phyloP scores from a whole-genome alignment of 2,329 filamentous ascomycete species.

The Colletotrichum sp. region DNA sequence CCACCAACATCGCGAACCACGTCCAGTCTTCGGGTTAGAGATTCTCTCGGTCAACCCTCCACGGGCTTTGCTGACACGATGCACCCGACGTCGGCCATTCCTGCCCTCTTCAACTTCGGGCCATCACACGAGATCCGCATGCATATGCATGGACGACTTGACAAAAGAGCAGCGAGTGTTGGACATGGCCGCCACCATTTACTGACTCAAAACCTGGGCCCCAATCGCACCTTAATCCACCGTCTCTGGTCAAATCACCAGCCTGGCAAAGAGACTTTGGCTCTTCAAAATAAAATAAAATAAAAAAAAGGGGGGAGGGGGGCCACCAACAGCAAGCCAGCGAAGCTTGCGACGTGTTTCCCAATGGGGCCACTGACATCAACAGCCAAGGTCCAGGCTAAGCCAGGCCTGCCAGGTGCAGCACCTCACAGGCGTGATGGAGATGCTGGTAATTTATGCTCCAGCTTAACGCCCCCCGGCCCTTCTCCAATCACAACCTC shows the following conservation, averaged over 20 bases:
- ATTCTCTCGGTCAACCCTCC: neutral
- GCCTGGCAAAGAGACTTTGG: conserved; percentile 4
- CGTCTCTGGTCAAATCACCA: conserved; percentile 1
- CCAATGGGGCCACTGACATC: conserved; percentile 13
- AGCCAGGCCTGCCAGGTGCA: conserved; percentile 7
- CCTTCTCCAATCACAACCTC: conserved; percentile 14
- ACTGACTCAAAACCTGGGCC: conserved; percentile 9
- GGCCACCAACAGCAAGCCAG: neutral
- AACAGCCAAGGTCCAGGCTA: conserved; percentile 2
- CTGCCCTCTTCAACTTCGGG: neutral
- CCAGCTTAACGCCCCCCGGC: neutral
- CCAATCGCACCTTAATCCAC: neutral
- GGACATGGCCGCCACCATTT: neutral
- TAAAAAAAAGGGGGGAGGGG: neutral
- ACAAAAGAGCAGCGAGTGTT: neutral
- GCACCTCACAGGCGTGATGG: conserved; percentile 9
- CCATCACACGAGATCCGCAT: neutral
- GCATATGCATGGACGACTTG: neutral
- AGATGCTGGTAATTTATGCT: conserved; percentile 19
- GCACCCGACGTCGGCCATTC: neutral
- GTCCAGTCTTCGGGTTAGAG: neutral
- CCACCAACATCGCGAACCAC: neutral
- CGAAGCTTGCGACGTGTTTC: conserved; percentile 16
- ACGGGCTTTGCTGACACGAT: neutral
- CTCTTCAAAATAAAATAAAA: neutral